A percentile compares a stretch with the other conserved stretches of the same genome.
phyloP scores from a whole-genome alignment of 83 land plant species.

The Larix sibirica region DNA sequence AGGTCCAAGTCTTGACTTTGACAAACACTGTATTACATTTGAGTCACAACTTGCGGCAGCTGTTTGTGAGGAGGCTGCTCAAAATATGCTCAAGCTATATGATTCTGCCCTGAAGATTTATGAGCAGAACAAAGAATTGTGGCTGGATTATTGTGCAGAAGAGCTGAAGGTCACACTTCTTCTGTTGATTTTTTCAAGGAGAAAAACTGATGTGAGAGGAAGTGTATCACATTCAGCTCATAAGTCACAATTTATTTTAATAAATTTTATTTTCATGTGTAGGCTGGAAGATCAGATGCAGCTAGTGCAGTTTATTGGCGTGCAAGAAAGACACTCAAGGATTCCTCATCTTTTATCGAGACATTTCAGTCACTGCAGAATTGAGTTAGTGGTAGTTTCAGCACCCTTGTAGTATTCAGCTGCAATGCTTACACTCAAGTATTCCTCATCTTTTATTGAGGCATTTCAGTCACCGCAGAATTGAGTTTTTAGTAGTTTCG shows the following conservation, averaged over 20 bases:
- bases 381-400: background rate
- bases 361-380: background rate
- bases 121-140: constrained; percentile 37
- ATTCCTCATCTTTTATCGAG: constrained; percentile 12
- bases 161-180: constrained; percentile 48
- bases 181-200: background rate
- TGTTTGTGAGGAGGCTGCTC: constrained; percentile 41
- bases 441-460: constrained; percentile 15
- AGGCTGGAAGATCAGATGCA: constrained; percentile 57
- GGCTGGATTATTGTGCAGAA: constrained; percentile 54
- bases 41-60: constrained; percentile 54
- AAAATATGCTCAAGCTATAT: constrained; percentile 47
- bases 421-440: constrained; percentile 17
- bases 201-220: background rate
- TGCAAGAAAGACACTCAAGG: constrained; percentile 29
- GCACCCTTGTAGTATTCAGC: no score
- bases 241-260: background rate
- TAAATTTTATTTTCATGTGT: background rate
- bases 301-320: constrained; percentile 53
- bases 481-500: background rate
- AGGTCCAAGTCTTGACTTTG: constrained; percentile 48
- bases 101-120: constrained; percentile 61
- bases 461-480: background rate
- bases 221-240: background rate
- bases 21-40: constrained; percentile 47